Conservation (phyloP, 108 stramenopile genomes). For the Cylindrotheca closterium region DNA sequence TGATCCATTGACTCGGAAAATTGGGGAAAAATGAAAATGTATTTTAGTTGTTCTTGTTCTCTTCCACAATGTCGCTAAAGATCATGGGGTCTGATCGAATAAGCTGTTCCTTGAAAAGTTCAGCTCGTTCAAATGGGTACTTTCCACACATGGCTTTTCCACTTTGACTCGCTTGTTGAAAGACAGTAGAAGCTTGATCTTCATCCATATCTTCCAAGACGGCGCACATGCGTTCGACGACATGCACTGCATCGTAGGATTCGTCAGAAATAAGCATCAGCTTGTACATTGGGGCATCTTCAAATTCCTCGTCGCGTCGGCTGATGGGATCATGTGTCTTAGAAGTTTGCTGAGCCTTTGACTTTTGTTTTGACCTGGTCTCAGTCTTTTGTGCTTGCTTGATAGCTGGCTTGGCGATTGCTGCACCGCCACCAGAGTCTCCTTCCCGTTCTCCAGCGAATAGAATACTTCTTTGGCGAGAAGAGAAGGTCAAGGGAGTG, state of each 20-base stretch:
- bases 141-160: constrained; percentile 85
- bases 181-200: constrained; percentile 62
- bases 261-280: constrained; percentile 88
- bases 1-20: not conserved
- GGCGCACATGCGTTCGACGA: constrained; percentile 69
- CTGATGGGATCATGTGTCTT: constrained; percentile 52
- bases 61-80: constrained; percentile 76
- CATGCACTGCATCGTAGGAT: constrained; percentile 83
- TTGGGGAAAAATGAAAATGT: not conserved
- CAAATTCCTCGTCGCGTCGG: constrained; percentile 66
- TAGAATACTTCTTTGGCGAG: not conserved
- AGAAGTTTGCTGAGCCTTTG: constrained; percentile 39
- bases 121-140: constrained; percentile 78
- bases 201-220: constrained; percentile 81
- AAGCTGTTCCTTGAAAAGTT: constrained; percentile 85
- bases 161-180: constrained; percentile 54
- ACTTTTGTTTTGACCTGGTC: constrained; percentile 59
- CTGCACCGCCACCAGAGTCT: constrained; percentile 61
- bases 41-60: constrained; percentile 37
- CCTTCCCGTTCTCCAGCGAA: constrained; percentile 29
- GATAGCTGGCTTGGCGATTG: constrained; percentile 71
- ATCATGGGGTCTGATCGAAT: constrained; percentile 87
- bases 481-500: constrained; percentile 6
- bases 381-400: constrained; percentile 47
- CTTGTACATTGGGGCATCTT: constrained; percentile 91